phyloP scores from a whole-genome alignment of 164 flowering plant species.

The Nelumbo lutea region DNA sequence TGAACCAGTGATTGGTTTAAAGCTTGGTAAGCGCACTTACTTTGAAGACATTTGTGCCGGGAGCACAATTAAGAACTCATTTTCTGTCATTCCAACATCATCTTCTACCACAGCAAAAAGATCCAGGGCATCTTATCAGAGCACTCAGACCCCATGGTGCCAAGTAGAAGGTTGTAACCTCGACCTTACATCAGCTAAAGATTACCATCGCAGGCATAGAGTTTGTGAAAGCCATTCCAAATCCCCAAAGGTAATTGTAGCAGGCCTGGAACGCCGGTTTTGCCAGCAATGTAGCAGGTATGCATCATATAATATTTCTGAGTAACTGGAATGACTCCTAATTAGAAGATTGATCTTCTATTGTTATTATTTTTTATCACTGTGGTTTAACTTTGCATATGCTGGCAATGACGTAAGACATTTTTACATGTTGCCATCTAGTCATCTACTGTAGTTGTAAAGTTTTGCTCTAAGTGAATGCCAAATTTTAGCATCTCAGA shows the following conservation, averaged over 20 bases:
- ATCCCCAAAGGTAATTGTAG: constrained; percentile 57
- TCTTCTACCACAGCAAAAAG: constrained; percentile 39
- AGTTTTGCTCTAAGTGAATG: too few species aligned
- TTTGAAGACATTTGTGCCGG: constrained; percentile 53
- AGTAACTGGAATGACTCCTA: background rate
- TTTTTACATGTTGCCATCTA: too few species aligned
- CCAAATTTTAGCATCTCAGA: too few species aligned
- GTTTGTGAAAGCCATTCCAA: constrained; percentile 81
- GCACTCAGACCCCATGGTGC: constrained; percentile 39
- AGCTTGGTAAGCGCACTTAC: constrained; percentile 77
- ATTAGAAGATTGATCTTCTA: background rate
- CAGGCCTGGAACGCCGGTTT: constrained; percentile 71
- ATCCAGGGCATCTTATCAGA: constrained; percentile 37
- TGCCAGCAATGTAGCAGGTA: constrained; percentile 98
- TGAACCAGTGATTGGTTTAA: constrained; percentile 65
- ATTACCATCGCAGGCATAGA: constrained; percentile 77
- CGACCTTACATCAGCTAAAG: constrained; percentile 76
- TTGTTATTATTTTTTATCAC: too few species aligned
- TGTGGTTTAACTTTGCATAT: too few species aligned
- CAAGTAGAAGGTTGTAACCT: constrained; percentile 79
- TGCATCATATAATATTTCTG: constrained; percentile 1
- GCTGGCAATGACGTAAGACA: too few species aligned
- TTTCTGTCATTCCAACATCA: constrained; percentile 27
- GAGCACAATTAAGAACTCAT: constrained; percentile 27
- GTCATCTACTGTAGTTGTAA: too few species aligned